A percentile compares a stretch with the other conserved stretches of the same genome.
Conservation (phyloP, 2,329 filamentous ascomycete genomes). For the Fusarium pininemorale region DNA sequence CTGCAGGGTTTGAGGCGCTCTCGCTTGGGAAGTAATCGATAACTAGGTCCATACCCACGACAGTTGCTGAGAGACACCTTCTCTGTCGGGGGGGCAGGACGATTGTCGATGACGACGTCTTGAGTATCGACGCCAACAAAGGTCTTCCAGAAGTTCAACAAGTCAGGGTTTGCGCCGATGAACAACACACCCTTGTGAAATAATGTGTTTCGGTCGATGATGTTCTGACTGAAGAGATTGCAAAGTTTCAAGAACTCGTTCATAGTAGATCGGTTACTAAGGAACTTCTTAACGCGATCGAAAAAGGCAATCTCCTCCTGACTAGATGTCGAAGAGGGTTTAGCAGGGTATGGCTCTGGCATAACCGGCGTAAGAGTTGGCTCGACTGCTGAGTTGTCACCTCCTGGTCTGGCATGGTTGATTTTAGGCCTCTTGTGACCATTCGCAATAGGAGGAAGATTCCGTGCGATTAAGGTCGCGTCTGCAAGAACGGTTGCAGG, state of each 20-base stretch:
- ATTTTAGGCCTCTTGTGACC: constrained; percentile 76
- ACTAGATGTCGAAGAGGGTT: constrained; percentile 75
- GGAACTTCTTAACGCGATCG: constrained; percentile 94
- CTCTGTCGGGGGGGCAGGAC: constrained; percentile 77
- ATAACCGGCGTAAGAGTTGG: constrained; percentile 89
- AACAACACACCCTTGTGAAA: constrained; percentile 85
- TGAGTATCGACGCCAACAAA: constrained; percentile 82
- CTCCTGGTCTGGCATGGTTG: constrained; percentile 70
- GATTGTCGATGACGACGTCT: constrained; percentile 82
- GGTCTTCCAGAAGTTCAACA: constrained; percentile 87
- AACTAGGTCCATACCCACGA: constrained; percentile 93
- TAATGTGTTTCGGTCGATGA: constrained; percentile 86
- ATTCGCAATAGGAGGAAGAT: constrained; percentile 47
- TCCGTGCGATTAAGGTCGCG: constrained; percentile 50
- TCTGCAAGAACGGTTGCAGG: constrained; percentile 57
- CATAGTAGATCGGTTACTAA: constrained; percentile 90
- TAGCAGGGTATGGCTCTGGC: constrained; percentile 85
- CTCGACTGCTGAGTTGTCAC: constrained; percentile 73
- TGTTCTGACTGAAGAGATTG: constrained; percentile 91
- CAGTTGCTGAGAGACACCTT: constrained; percentile 95
- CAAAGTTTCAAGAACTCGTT: constrained; percentile 97
- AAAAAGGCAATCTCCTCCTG: constrained; percentile 93
- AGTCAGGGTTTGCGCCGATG: constrained; percentile 85
- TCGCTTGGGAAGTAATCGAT: constrained; percentile 87
- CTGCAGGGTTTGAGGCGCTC: constrained; percentile 93